Evolutionary conservation across 2,329 filamentous ascomycete species (phyloP).

Genomic region (Aspergillus fumigatus): DNA sequence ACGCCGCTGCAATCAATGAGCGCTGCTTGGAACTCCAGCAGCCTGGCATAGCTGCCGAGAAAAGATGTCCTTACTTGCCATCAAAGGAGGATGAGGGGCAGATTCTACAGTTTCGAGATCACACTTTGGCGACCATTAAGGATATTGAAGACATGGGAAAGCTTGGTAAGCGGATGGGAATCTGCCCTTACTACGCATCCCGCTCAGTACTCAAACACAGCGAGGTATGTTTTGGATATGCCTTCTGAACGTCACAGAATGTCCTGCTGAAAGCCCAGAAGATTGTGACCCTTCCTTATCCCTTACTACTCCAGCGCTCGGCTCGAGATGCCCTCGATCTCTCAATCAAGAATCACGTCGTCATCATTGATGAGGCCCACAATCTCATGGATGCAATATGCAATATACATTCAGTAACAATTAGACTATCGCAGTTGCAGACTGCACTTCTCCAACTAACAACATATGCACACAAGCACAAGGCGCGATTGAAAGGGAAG

Average conservation of each 20-base stretch:
- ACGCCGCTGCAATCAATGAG: slow-evolving; percentile 82
- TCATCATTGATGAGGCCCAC: slow-evolving; percentile 97
- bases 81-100: slow-evolving; percentile 68
- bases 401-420: slow-evolving; percentile 74
- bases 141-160: slow-evolving; percentile 88
- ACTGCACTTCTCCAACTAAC: slow-evolving; percentile 71
- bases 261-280: slow-evolving; percentile 25
- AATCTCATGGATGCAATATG: slow-evolving; percentile 95
- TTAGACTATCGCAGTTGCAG: slow-evolving; percentile 68
- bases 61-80: slow-evolving; percentile 72
- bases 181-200: slow-evolving; percentile 97
- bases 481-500: slow-evolving; percentile 80
- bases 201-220: slow-evolving; percentile 74
- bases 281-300: slow-evolving; percentile 90
- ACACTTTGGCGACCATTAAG: slow-evolving; percentile 74
- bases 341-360: slow-evolving; percentile 77
- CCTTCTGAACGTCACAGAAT: neutral
- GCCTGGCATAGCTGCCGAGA: slow-evolving; percentile 55
- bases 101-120: slow-evolving; percentile 78
- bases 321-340: slow-evolving; percentile 84
- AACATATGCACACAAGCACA: slow-evolving; percentile 80
- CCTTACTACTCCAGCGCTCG: slow-evolving; percentile 77
- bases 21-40: slow-evolving; percentile 87
- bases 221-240: slow-evolving; percentile 51
- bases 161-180: slow-evolving; percentile 70